These are phyloP conservation scores for Paraconiothyrium sp. DNA, from an alignment of 2,329 filamentous ascomycete species.

Conservation along the genomic window DNA sequence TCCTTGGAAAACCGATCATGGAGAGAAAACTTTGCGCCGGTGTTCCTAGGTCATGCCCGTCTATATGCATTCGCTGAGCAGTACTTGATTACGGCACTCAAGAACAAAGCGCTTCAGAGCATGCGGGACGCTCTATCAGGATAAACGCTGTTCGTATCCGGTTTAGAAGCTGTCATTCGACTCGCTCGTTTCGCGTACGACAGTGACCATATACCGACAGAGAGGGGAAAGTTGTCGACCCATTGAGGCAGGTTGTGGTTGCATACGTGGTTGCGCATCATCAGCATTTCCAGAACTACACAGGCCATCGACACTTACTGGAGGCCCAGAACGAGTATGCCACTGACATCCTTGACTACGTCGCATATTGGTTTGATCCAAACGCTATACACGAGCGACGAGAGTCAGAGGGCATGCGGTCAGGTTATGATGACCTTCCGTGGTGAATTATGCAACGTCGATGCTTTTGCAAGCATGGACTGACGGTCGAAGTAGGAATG, in stretches of 20 bases:
- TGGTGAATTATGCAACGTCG: too few relatives aligned
- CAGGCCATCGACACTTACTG: neutral
- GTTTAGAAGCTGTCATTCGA: neutral
- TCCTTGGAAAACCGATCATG: neutral
- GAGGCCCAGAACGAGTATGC: constrained; percentile 8
- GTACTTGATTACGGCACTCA: constrained; percentile 14
- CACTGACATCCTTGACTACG: constrained; percentile 8
- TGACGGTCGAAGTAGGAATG: too few relatives aligned
- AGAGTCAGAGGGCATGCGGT: too few relatives aligned
- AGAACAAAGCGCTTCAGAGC: constrained; percentile 8
- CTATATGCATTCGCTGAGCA: constrained; percentile 18
- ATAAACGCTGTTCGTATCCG: constrained; percentile 4
- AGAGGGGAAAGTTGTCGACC: neutral
- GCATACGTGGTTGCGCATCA: neutral
- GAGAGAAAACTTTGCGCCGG: constrained; percentile 19
- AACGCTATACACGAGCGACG: neutral
- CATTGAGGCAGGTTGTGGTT: neutral
- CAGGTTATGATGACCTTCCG: neutral
- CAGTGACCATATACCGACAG: constrained; percentile 2
- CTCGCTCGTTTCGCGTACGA: constrained; percentile 8
- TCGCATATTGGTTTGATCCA: neutral
- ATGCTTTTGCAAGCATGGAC: too few relatives aligned
- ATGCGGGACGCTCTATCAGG: neutral
- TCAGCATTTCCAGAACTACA: neutral
- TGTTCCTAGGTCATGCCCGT: constrained; percentile 22